phyloP scores from a whole-genome alignment of 805 yeast genomes.

The Schizosaccharomyces cryophilus region DNA sequence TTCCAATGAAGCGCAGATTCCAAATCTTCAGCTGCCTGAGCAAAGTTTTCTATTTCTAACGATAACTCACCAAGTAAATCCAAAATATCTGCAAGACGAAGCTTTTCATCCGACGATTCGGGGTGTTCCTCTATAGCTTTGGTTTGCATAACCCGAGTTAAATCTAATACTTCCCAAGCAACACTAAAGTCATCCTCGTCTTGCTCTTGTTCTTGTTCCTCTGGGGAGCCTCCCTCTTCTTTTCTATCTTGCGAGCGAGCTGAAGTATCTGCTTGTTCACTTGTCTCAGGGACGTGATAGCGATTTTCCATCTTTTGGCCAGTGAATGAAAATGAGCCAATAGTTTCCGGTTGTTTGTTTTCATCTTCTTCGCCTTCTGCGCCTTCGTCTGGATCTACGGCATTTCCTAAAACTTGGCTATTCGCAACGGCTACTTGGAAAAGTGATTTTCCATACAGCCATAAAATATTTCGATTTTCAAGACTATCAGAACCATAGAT shows the following conservation, averaged over 20 bases:
- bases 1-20: conserved; percentile 31
- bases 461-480: conserved; percentile 50
- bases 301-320: conserved; percentile 8
- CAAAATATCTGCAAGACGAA: conserved; percentile 43
- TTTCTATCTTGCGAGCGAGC: conserved; percentile 16
- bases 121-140: conserved; percentile 12
- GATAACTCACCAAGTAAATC: conserved; percentile 75
- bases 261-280: conserved; percentile 13
- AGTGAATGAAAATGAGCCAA: conserved; percentile 3
- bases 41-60: conserved; percentile 57
- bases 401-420: conserved; percentile 52
- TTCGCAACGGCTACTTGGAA: conserved; percentile 53
- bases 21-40: conserved; percentile 52
- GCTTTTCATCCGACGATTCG: conserved; percentile 17
- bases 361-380: conserved; percentile 12
- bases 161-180: conserved; percentile 67
- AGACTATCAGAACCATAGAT: conserved; percentile 21
- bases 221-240: conserved; percentile 13
- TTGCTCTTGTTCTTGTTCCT: conserved; percentile 9
- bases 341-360: conserved; percentile 6
- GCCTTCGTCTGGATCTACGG: conserved; percentile 8
- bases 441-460: conserved; percentile 54
- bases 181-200: conserved; percentile 53
- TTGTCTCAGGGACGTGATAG: conserved; percentile 15
- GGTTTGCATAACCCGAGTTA: conserved; percentile 40